phyloP scores from a whole-genome alignment of 1,139 yeast species.

The Barnettozyma hawaiiensis region DNA sequence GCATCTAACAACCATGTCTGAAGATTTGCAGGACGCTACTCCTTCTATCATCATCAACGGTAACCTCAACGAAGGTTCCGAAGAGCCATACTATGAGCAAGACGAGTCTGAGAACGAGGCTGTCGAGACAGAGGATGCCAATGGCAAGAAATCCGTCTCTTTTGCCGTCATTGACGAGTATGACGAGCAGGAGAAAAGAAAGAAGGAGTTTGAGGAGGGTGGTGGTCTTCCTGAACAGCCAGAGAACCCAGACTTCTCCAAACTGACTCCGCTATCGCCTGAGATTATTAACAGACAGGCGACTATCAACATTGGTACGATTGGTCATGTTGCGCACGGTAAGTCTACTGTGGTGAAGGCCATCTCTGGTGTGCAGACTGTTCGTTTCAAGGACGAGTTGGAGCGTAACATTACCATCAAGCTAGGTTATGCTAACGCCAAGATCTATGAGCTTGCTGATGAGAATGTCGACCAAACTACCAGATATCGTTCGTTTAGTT shows the following conservation, averaged over 20 bases:
- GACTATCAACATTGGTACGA: constrained; percentile 97
- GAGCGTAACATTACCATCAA: constrained; percentile 99
- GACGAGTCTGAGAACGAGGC: constrained; percentile 32
- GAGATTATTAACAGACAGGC: constrained; percentile 98
- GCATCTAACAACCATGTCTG: constrained; percentile 40
- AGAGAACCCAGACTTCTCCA: constrained; percentile 71
- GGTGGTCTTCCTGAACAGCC: constrained; percentile 98
- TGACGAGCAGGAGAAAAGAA: constrained; percentile 66
- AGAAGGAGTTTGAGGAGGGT: constrained; percentile 91
- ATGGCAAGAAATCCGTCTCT: constrained; percentile 65
- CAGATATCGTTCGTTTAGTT: constrained; percentile 89
- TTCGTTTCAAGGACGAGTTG: constrained; percentile 95
- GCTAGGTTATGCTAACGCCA: constrained; percentile 98
- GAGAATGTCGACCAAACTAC: constrained; percentile 90
- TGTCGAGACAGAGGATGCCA: constrained; percentile 34
- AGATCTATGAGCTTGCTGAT: constrained; percentile 89
- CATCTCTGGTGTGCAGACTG: constrained; percentile 97
- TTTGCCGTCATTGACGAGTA: constrained; percentile 70
- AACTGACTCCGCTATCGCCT: constrained; percentile 81
- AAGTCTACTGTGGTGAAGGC: constrained; percentile 98
- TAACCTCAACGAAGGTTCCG: constrained; percentile 45
- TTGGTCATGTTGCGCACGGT: constrained; percentile 99
- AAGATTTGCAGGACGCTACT: constrained; percentile 75
- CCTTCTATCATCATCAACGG: constrained; percentile 87
- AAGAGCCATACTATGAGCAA: constrained; percentile 34